These are phyloP conservation scores for Pleurotus citrinopileatus DNA, from an alignment of 768 basidiomycete genomes.

Conservation along the genomic window DNA sequence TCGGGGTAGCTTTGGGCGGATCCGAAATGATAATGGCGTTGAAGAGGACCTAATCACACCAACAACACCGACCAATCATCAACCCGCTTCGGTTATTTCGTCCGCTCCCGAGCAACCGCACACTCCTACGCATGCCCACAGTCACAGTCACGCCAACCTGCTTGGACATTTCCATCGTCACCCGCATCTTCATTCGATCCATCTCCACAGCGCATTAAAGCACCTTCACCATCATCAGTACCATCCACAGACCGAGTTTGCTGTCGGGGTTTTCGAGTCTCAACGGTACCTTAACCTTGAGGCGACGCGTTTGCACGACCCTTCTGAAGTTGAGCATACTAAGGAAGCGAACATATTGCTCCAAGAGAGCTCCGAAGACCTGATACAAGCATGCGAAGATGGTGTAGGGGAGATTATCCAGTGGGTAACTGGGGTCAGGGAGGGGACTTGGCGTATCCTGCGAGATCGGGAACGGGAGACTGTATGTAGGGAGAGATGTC, in stretches of 20 bases:
- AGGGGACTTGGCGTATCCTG: constrained; percentile 36
- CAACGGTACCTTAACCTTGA: constrained; percentile 71
- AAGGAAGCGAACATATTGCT: constrained; percentile 42
- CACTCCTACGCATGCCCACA: constrained; percentile 12
- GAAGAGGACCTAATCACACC: not conserved
- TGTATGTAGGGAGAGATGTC: constrained; percentile 29
- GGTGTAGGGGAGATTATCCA: constrained; percentile 38
- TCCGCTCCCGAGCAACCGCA: not conserved
- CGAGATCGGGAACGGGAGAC: constrained; percentile 23
- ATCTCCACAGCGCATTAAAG: constrained; percentile 36
- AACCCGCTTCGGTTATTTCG: not conserved
- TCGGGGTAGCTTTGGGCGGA: not conserved
- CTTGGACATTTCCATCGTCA: constrained; percentile 27
- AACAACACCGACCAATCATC: not conserved
- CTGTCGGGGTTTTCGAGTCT: constrained; percentile 73
- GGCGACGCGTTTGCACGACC: constrained; percentile 48
- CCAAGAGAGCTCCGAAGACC: constrained; percentile 48
- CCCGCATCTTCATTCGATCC: constrained; percentile 24
- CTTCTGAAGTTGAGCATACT: constrained; percentile 40
- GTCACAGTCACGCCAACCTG: constrained; percentile 20
- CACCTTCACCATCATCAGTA: constrained; percentile 30
- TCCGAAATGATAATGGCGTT: not conserved
- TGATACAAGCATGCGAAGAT: constrained; percentile 41
- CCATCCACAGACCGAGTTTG: constrained; percentile 38
- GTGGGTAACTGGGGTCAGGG: constrained; percentile 47